Base-by-base conservation (phyloP, 768 basidiomycete genomes). In the Auricularia cornea region DNA sequence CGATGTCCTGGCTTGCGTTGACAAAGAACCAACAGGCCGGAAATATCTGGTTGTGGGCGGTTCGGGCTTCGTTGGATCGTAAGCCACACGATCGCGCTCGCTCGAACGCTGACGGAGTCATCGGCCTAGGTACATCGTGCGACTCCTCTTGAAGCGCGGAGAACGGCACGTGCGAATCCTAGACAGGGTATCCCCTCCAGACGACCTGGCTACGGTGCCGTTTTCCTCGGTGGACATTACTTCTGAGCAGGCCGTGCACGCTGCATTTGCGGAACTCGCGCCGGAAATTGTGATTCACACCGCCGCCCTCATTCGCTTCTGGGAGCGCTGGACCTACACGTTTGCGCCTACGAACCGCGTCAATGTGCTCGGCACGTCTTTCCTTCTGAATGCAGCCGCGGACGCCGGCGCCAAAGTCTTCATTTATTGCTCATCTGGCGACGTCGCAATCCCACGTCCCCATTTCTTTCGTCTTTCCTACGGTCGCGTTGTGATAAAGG, bases 11-110 rank as follows among this genome's bases (percentile, higher is more conserved):
- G 67, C 70, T 28, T 68, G 66, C 4, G 66, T 73, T 31, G 72
- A 72, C 8, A 60, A 62, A 11, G 57, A 67, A 31, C 65, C 70
- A 3, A 74, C 73, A 5, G 67, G 68, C 16, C 60, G 57, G 5
- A 70, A 72, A 2, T 76, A 75, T 60, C 72, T 68, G 2, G 67
- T 76, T 35, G 61, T 74, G 8, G 75, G 74, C 10, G 74, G 74
- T 3, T 74, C 75, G 14, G 74, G 74, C 1, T 75, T 74, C 60
- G 65, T 76, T 30, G 75, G 75, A 59, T 70, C 71, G 75, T 72
- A 60, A 61, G 60, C 12, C 5, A 20, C 57, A 8, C 12, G 6
- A 6, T n/a, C 23, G 12, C 8, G 23, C 8, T 31, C 23, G 30
- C 6, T 12, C 12, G 30, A 14, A 12, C 23, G 57, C 26, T 59